These are phyloP conservation scores for Arachnomyces sp. DNA, from an alignment of 2,329 filamentous ascomycete species.

Conservation along the genomic window DNA sequence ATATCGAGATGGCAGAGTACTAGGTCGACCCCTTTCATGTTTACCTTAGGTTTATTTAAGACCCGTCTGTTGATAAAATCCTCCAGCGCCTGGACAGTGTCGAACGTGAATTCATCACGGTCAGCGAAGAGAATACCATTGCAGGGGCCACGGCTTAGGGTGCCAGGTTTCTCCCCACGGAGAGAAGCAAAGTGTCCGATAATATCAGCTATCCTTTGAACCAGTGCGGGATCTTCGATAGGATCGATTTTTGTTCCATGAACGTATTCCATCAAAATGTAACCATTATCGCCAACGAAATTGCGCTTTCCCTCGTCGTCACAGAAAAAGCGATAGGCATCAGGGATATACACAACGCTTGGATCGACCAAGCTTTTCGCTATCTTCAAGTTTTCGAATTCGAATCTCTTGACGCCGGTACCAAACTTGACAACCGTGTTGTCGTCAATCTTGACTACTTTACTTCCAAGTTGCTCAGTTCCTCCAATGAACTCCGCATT, in stretches of 20 bases:
- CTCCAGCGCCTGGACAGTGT: neutral
- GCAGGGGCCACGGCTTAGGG: neutral
- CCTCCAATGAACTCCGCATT: too few species aligned
- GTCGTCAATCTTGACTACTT: too few species aligned
- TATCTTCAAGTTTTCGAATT: too few species aligned
- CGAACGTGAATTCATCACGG: neutral
- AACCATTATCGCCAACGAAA: too few species aligned
- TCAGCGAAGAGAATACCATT: constrained; percentile 1
- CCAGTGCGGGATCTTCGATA: neutral
- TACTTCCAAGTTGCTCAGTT: too few species aligned
- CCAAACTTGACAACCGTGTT: too few species aligned
- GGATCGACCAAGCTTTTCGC: too few species aligned
- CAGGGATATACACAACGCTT: too few species aligned
- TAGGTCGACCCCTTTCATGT: neutral
- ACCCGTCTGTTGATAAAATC: neutral
- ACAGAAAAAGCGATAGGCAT: too few species aligned
- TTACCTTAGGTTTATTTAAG: neutral
- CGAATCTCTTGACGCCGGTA: too few species aligned
- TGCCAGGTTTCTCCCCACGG: neutral
- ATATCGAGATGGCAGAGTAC: constrained; percentile 2
- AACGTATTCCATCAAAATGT: too few species aligned
- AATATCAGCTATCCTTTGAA: constrained; percentile 1
- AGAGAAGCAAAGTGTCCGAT: neutral
- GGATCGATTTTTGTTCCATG: neutral
- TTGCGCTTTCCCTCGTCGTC: too few species aligned